Conservation (phyloP, 2,329 filamentous ascomycete genomes). For the Epichloe aotearoae region DNA sequence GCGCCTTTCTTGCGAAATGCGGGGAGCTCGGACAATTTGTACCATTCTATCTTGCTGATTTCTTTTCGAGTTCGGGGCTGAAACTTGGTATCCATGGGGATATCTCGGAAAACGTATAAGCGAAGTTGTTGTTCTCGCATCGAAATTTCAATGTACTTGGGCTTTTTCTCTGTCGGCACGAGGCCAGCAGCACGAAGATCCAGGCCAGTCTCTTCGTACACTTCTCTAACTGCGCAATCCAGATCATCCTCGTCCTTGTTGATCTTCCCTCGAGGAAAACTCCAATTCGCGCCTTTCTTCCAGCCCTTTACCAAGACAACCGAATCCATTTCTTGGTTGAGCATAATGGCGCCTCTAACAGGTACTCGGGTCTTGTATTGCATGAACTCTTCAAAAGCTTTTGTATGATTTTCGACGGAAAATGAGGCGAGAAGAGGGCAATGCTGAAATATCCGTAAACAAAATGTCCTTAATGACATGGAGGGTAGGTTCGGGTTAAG, state of each 20-base stretch:
- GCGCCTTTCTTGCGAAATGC: constrained; percentile 59
- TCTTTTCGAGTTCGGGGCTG: constrained; percentile 89
- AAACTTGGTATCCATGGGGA: constrained; percentile 78
- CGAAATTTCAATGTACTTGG: constrained; percentile 76
- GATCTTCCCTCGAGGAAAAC: constrained; percentile 93
- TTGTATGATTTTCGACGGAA: constrained; percentile 61
- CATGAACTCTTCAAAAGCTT: constrained; percentile 83
- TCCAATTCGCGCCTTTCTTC: constrained; percentile 96
- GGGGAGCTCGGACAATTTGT: constrained; percentile 76
- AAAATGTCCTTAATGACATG: constrained; percentile 74
- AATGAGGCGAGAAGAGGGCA: constrained; percentile 79
- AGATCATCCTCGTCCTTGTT: constrained; percentile 93
- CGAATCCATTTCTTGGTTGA: constrained; percentile 89
- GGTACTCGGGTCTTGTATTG: constrained; percentile 91
- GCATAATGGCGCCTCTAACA: constrained; percentile 83
- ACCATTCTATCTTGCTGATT: constrained; percentile 96
- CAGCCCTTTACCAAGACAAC: constrained; percentile 91
- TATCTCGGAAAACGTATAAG: constrained; percentile 80
- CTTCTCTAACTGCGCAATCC: constrained; percentile 86
- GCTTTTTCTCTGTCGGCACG: constrained; percentile 54
- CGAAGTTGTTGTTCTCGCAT: constrained; percentile 90
- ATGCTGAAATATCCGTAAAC: constrained; percentile 81
- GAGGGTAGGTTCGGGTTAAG: constrained; percentile 74
- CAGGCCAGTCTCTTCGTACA: constrained; percentile 91
- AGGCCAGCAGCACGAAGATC: constrained; percentile 66